Base-by-base conservation (phyloP, 1,284 basidiomycete genomes). In the Cutaneotrichosporon spelunceum region DNA sequence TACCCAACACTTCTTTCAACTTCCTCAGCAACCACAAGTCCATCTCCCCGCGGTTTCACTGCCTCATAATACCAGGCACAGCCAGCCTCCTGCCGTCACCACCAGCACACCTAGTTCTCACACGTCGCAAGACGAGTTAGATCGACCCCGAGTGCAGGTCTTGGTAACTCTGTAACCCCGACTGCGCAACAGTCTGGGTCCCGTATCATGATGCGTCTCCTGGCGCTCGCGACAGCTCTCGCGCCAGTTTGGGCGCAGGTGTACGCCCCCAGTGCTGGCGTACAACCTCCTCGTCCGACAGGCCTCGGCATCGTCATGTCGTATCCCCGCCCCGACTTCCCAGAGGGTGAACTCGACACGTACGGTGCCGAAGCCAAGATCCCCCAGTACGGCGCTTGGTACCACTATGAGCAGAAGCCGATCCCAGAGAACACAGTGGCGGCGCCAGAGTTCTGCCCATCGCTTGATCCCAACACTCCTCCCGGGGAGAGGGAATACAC, bases 401-500 rank as follows among this genome's bases (percentile, higher is more conserved):
- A 52, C 27, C 29, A 49, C 19, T 58, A 58, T 39, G 27, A 34
- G 33, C 57, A 58, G 24, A 26, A 49, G 36, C 36, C 57, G 19
- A 16, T 58, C 19, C 57, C 57, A 14, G 16, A 9, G 19, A 11
- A 30, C n/a, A 58, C 49, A 4, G 49, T 33, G 13, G 21, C 34
- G 26, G 42, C 50, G 27, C 49, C 50, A 13, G 23, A 53, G 16
- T 29, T 50, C 19, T 16, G 30, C 16, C 29, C 34, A n/a, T 36
- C 33, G 6, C 33, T 53, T 11, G 21, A 29, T n/a, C 30, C 52
- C 19, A 36, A 53, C 21, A 53, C 52, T 16, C 52, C 21, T 1
- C 52, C 59, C 2, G 34, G 27, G 2, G 56, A 45, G 34, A 57
- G 57, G 11, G 21, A 27, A 9, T 62, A 45, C 47, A 52, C 21